Evolutionary conservation across 345 rosid species (phyloP).

Genomic region (Stellera chamaejasme): DNA sequence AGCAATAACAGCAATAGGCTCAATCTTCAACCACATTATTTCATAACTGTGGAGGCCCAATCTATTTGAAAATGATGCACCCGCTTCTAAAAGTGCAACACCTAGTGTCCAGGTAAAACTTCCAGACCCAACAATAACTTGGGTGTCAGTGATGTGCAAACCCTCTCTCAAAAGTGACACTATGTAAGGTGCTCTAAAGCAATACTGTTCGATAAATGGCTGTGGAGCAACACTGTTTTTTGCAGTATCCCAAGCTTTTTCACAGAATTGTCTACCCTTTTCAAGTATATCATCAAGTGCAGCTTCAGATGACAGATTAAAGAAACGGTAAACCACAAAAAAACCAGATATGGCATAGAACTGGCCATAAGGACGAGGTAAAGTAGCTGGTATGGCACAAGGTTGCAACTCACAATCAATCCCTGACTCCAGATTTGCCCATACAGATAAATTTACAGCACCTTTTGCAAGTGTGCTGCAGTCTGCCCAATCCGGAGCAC

Average conservation of each 20-base stretch:
- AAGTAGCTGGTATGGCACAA: conserved; percentile 68
- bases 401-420: conserved; percentile 88
- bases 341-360: conserved; percentile 93
- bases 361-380: conserved; percentile 83
- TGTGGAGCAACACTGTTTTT: conserved; percentile 82
- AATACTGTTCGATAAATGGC: conserved; percentile 97
- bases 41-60: conserved; percentile 52
- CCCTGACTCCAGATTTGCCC: conserved; percentile 60
- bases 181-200: conserved; percentile 94
- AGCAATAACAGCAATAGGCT: conserved; percentile 52
- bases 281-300: conserved; percentile 87
- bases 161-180: conserved; percentile 84
- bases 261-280: conserved; percentile 83
- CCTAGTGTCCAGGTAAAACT: conserved; percentile 98
- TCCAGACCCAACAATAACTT: conserved; percentile 81
- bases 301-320: conserved; percentile 75
- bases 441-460: conserved; percentile 83
- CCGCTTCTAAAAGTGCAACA: conserved; percentile 84
- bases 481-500: conserved; percentile 83
- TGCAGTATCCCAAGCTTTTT: conserved; percentile 71
- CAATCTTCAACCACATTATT: conserved; percentile 54
- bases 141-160: conserved; percentile 71
- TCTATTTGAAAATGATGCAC: conserved; percentile 59
- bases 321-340: conserved; percentile 85
- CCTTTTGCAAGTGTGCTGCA: conserved; percentile 73